A percentile compares a stretch with the other conserved stretches of the same genome.
Evolutionary conservation across 805 yeast species (phyloP).

Genomic region (Yarrowia sp.): DNA sequence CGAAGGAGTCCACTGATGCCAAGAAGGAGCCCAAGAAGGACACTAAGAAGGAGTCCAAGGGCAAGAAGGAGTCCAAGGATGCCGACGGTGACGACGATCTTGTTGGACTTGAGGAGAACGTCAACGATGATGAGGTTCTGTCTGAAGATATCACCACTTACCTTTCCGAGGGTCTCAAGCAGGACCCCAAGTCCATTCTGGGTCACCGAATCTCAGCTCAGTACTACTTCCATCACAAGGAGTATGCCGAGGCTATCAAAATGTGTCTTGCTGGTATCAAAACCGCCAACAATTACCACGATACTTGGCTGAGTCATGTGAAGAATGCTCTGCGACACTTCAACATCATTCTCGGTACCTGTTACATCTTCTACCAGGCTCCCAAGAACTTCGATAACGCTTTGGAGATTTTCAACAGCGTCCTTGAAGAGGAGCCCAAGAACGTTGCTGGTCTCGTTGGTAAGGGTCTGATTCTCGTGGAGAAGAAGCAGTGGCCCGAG

Average conservation of each 20-base stretch:
- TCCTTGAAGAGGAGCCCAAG: conserved; percentile 56
- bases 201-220: conserved; percentile 70
- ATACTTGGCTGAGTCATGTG: conserved; percentile 55
- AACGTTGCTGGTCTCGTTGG: conserved; percentile 77
- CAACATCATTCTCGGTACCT: conserved; percentile 70
- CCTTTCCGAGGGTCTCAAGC: conserved; percentile 59
- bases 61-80: conserved; percentile 25
- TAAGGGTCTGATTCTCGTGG: conserved; percentile 77
- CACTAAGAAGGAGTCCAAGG: conserved; percentile 20
- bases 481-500: conserved; percentile 61
- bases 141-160: conserved; percentile 55
- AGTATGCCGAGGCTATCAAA: conserved; percentile 67
- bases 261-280: conserved; percentile 67
- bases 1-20: conserved; percentile 43
- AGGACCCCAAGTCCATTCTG: conserved; percentile 55
- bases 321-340: conserved; percentile 63
- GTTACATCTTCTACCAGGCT: conserved; percentile 84
- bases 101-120: conserved; percentile 43
- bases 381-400: conserved; percentile 88
- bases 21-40: conserved; percentile 29
- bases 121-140: conserved; percentile 50
- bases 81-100: conserved; percentile 42
- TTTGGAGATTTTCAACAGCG: conserved; percentile 67
- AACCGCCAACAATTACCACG: conserved; percentile 53
- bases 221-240: conserved; percentile 65